Evolutionary conservation across 2,329 filamentous ascomycete species (phyloP).

Genomic region (Claviceps sp.): DNA sequence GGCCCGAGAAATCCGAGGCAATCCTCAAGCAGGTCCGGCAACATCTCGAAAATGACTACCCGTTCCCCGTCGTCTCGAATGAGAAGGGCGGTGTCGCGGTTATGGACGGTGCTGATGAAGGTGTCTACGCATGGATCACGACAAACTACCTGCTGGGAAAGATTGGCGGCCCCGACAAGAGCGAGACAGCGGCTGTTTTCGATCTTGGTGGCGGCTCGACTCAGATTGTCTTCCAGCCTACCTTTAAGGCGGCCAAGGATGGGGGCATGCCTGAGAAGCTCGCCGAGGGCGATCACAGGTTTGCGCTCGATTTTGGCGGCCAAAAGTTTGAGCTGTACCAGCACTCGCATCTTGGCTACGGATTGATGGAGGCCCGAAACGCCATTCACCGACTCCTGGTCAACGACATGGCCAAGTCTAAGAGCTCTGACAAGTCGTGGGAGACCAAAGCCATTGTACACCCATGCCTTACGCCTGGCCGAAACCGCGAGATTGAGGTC

Average conservation of each 20-base stretch:
- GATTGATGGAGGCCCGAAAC: slow-evolving; percentile 87
- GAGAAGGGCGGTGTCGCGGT: slow-evolving; percentile 83
- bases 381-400: slow-evolving; percentile 68
- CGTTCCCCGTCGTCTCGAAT: slow-evolving; percentile 82
- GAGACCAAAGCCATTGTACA: slow-evolving; percentile 59
- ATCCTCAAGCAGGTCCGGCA: slow-evolving; percentile 76
- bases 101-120: slow-evolving; percentile 95
- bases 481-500: slow-evolving; percentile 60
- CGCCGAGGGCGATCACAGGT: slow-evolving; percentile 88
- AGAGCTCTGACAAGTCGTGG: slow-evolving; percentile 51
- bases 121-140: slow-evolving; percentile 98
- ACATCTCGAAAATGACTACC: slow-evolving; percentile 77
- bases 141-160: slow-evolving; percentile 97
- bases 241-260: slow-evolving; percentile 58
- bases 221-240: slow-evolving; percentile 97
- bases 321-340: slow-evolving; percentile 90
- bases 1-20: slow-evolving; percentile 62
- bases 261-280: slow-evolving; percentile 80
- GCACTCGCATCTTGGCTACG: slow-evolving; percentile 94
- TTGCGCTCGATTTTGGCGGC: slow-evolving; percentile 78
- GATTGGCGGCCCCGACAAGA: slow-evolving; percentile 84
- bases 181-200: slow-evolving; percentile 84
- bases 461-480: slow-evolving; percentile 76
- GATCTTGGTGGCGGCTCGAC: slow-evolving; percentile 95
- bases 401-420: slow-evolving; percentile 53